phyloP scores from a whole-genome alignment of 441 rosid species.

The Melastoma candidum region DNA sequence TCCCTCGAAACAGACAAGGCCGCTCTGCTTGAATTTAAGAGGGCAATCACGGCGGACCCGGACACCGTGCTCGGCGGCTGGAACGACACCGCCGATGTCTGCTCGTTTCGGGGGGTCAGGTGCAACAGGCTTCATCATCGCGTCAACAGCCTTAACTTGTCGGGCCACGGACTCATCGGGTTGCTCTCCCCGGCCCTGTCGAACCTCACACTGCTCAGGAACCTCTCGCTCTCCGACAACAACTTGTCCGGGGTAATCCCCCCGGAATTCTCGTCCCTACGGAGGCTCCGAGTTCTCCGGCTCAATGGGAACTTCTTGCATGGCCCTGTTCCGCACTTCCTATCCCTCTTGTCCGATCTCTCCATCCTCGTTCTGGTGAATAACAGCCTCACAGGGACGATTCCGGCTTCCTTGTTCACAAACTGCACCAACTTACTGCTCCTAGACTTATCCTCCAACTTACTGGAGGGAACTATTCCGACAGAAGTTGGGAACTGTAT shows the following conservation, averaged over 20 bases:
- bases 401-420: conserved; percentile 34
- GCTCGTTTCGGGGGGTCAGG: conserved; percentile 25
- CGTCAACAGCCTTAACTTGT: conserved; percentile 16
- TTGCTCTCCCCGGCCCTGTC: conserved; percentile 21
- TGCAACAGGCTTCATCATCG: conserved; percentile 21
- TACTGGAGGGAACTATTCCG: conserved; percentile 28
- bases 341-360: conserved; percentile 22
- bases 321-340: conserved; percentile 28
- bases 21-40: conserved; percentile 30
- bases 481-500: conserved; percentile 30
- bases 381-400: conserved; percentile 29
- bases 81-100: conserved; percentile 19
- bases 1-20: conserved; percentile 28
- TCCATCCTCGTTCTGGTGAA: conserved; percentile 4
- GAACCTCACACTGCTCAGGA: conserved; percentile 24
- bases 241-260: conserved; percentile 23
- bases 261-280: conserved; percentile 22
- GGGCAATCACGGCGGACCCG: conserved; percentile 16
- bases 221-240: conserved; percentile 16
- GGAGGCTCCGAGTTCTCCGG: conserved; percentile 12
- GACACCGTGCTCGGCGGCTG: conserved; percentile 18
- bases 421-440: conserved; percentile 34
- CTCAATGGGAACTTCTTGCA: conserved; percentile 16
- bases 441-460: conserved; percentile 36
- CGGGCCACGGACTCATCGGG: conserved; percentile 12